A percentile compares a stretch with the other conserved stretches of the same genome.
phyloP scores from a whole-genome alignment of 1,284 basidiomycete genomes.

The Ceratobasidium sp. region DNA sequence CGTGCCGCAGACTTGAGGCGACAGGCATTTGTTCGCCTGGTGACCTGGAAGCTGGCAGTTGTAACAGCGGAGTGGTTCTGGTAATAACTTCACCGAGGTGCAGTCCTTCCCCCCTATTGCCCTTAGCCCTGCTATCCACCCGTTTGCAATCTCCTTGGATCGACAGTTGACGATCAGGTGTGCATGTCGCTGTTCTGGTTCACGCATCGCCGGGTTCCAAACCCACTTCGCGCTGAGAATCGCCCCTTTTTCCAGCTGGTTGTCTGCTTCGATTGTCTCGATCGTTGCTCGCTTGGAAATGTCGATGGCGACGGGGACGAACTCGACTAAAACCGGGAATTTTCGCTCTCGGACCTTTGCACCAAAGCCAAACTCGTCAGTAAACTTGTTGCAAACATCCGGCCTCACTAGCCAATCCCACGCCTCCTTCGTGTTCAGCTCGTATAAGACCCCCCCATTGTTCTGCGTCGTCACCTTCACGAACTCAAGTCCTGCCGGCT shows the following conservation, averaged over 20 bases:
- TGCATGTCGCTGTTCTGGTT: not conserved
- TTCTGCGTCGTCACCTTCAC: not conserved
- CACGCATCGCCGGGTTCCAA: not conserved
- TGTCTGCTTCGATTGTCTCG: not conserved
- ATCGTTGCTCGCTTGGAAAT: not conserved
- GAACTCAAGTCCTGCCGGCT: not conserved
- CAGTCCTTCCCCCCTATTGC: not conserved
- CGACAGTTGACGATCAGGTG: slow-evolving; percentile 20
- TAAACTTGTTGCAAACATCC: slow-evolving; percentile 17
- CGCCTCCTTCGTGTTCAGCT: slow-evolving; percentile 8
- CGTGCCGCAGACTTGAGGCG: slow-evolving; percentile 5
- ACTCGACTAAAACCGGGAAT: not conserved
- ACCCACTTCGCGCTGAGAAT: not conserved
- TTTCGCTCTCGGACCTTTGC: not conserved
- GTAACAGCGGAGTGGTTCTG: slow-evolving; percentile 1
- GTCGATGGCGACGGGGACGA: not conserved
- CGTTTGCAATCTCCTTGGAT: slow-evolving; percentile 5
- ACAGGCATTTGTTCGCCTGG: not conserved
- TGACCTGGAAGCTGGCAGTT: slow-evolving; percentile 26
- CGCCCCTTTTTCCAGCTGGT: not conserved
- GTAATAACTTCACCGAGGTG: not conserved
- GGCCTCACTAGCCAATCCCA: slow-evolving; percentile 18
- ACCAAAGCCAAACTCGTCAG: slow-evolving; percentile 4
- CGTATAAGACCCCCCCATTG: not conserved
- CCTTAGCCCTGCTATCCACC: not conserved